phyloP scores from a whole-genome alignment of 495 filamentous ascomycete species.

The Neurospora intermedia region DNA sequence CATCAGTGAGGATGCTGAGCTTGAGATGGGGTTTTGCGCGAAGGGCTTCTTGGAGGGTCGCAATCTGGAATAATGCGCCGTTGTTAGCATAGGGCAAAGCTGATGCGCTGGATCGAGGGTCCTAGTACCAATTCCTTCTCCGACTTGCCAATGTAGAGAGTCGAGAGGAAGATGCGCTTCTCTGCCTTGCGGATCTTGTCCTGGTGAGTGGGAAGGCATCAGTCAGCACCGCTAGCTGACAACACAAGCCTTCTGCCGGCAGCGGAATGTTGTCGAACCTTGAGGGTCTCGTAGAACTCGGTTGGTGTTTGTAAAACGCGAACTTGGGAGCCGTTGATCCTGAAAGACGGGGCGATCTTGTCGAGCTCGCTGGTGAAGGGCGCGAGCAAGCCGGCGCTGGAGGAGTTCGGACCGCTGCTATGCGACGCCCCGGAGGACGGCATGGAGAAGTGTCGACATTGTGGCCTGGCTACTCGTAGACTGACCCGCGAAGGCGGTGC shows the following conservation, averaged over 20 bases:
- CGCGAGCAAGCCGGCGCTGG: constrained; percentile 40
- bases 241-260: neutral
- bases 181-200: constrained; percentile 70
- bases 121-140: constrained; percentile 68
- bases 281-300: constrained; percentile 82
- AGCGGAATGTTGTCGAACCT: constrained; percentile 40
- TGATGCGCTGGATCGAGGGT: neutral
- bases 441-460: constrained; percentile 34
- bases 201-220: constrained; percentile 27
- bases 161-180: constrained; percentile 77
- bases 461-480: constrained; percentile 18
- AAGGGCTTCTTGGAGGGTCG: constrained; percentile 66
- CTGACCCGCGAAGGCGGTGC: constrained; percentile 12
- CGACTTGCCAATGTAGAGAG: constrained; percentile 89
- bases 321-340: constrained; percentile 71
- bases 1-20: constrained; percentile 89
- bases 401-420: constrained; percentile 10
- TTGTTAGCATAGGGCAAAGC: neutral
- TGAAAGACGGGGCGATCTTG: constrained; percentile 78
- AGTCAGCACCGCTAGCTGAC: constrained; percentile 10
- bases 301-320: constrained; percentile 64
- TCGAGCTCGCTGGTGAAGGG: constrained; percentile 75
- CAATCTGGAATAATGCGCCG: constrained; percentile 42
- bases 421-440: constrained; percentile 19
- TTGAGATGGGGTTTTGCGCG: constrained; percentile 60